Evolutionary conservation across 2,329 filamentous ascomycete genomes (phyloP).

Genomic region (Aspergillus candidus): DNA sequence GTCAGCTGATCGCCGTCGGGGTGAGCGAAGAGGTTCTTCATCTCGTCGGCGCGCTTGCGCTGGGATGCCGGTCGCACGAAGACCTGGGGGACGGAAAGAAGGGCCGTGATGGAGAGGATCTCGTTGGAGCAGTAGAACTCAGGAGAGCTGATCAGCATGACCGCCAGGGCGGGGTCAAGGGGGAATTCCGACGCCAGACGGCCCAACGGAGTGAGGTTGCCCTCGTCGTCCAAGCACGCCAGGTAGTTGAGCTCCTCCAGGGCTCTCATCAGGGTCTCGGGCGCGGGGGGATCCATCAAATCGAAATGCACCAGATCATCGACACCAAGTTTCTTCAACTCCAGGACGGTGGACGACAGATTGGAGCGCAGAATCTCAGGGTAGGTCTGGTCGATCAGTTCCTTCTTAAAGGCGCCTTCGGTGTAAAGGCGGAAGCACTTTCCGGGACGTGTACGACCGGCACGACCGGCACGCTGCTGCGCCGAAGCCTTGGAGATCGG

Average conservation of each 20-base stretch:
- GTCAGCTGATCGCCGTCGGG: conserved; percentile 92
- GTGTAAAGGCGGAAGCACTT: conserved; percentile 98
- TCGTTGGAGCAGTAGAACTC: conserved; percentile 99
- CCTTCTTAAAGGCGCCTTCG: conserved; percentile 91
- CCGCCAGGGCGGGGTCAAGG: conserved; percentile 84
- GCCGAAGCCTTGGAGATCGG: conserved; percentile 97
- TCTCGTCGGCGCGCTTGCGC: conserved; percentile 89
- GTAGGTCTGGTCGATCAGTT: conserved; percentile 94
- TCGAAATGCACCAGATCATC: conserved; percentile 97
- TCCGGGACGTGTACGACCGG: conserved; percentile 94
- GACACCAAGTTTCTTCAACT: conserved; percentile 94
- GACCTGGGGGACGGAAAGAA: conserved; percentile 89
- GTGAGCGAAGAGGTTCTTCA: conserved; percentile 92
- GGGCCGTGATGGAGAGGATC: conserved; percentile 87
- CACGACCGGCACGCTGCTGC: conserved; percentile 96
- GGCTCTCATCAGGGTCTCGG: conserved; percentile 96
- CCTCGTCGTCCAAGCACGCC: conserved; percentile 92
- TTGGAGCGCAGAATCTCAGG: conserved; percentile 95
- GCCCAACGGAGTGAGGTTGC: conserved; percentile 80
- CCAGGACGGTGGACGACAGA: conserved; percentile 86
- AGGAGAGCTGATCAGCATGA: conserved; percentile 95
- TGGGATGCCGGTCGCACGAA: conserved; percentile 82
- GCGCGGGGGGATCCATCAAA: conserved; percentile 95
- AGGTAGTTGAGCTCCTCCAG: conserved; percentile 97
- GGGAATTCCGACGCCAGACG: conserved; percentile 90